phyloP scores from a whole-genome alignment of 371 early-diverging fungal species.

The Mucor indicus region DNA sequence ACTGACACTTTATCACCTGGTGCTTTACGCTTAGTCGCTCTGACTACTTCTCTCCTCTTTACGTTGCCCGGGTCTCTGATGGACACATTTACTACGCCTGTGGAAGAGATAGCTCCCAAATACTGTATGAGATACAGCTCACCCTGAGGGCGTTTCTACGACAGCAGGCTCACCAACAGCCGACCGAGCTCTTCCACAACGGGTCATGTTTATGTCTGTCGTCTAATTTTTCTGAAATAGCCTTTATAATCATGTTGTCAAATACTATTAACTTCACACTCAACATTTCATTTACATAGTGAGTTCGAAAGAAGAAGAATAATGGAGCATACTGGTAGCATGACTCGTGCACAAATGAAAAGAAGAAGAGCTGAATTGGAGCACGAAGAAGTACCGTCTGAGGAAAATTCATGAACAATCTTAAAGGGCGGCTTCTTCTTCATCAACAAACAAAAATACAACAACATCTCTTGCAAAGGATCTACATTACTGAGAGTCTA shows the following conservation, averaged over 20 bases:
- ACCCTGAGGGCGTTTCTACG: conserved; percentile 4
- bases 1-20: conserved; percentile 4
- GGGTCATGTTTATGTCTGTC: conserved; percentile 3
- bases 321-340: conserved; percentile 2
- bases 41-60: conserved; percentile 6
- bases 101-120: conserved; percentile 5
- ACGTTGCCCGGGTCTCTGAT: conserved; percentile 4
- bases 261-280: background rate
- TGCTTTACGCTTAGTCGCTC: conserved; percentile 9
- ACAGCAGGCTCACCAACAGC: background rate
- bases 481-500: background rate
- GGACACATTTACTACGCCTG: conserved; percentile 6
- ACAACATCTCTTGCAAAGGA: conserved; percentile 1
- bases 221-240: background rate
- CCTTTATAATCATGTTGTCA: background rate
- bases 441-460: conserved; percentile 1
- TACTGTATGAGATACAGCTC: conserved; percentile 6
- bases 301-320: background rate
- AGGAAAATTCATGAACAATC: background rate
- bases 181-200: conserved; percentile 2
- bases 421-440: background rate
- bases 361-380: background rate
- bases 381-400: background rate
- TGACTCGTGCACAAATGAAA: background rate
- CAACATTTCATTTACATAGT: background rate